Evolutionary conservation across 768 basidiomycete genomes (phyloP), one percentile per base, ranked within the genome.

Genomic region (Solioccasus polychromus): DNA sequence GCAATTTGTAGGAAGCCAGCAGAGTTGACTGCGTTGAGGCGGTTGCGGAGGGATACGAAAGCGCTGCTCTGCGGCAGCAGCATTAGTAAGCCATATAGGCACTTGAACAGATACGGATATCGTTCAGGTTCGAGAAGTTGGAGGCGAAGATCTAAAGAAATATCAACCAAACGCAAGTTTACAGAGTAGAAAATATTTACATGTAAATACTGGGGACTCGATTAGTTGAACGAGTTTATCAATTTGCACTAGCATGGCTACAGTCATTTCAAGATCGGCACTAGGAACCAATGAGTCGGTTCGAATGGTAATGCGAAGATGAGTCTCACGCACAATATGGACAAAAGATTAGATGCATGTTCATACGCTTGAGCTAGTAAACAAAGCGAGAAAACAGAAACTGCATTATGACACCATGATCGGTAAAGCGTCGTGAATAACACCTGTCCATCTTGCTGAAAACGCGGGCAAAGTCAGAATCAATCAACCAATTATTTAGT

Each of bases 321-420:
- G 4, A 26, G 18, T 19, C 14, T 19, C 18, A 64, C 83, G 48
- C 62, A 93, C 95, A 99, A 97, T 48, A 96, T 98, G 50, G 91
- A 85, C 15, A 99, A 74, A 4, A 99, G 76, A 64, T 94, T 97
- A 18, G 92, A 95, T 2, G 95, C 96, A 66, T 99, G 96, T 64
- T 99, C 96, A 55, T 99, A 99, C 3, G 96, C 95, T 64, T 99
- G 96, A 5, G 96, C 96, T 20, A 99, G 75, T 23, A 99, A 75
- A 64, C 96, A 99, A 6, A 99, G 76, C 1, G 96, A 92, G 62
- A 99, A 96, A 1, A 92, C 92, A 0, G 96, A 87, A 34, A 98
- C 94, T 2, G 95, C 89, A 60, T 97, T 97, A 57, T 99, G 96
- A 63, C 93, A 98, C 96, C 96, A 99, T 17, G 93, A 98, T 17